phyloP scores from a whole-genome alignment of 176 grass and related monocot genomes.

The Poa annua region DNA sequence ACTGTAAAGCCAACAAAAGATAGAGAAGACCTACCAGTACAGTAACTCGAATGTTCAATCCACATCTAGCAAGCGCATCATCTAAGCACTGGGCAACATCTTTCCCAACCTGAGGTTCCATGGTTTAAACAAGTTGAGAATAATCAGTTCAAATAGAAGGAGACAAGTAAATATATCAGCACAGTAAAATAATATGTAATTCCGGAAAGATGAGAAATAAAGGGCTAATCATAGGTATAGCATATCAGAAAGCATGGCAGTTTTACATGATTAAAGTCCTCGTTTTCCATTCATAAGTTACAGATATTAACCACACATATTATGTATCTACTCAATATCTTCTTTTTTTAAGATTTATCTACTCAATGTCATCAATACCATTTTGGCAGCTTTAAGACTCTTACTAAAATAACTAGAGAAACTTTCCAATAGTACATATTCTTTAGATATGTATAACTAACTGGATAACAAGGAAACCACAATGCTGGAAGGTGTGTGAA shows the following conservation, averaged over 20 bases:
- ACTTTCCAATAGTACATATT: background rate
- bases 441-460: background rate
- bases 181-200: conserved; percentile 13
- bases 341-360: too few species aligned
- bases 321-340: background rate
- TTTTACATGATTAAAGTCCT: background rate
- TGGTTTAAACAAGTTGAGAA: conserved; percentile 23
- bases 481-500: background rate
- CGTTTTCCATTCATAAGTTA: background rate
- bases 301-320: background rate
- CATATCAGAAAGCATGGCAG: background rate
- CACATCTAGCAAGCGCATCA: conserved; percentile 71
- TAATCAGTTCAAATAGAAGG: background rate
- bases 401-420: background rate
- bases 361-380: background rate
- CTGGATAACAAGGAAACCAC: conserved; percentile 14
- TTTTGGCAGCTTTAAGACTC: background rate
- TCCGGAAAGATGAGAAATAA: background rate
- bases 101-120: conserved; percentile 64
- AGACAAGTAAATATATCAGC: conserved; percentile 1
- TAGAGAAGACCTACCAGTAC: conserved; percentile 66
- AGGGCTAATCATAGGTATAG: background rate
- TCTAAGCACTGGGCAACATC: conserved; percentile 84
- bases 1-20: background rate
- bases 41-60: conserved; percentile 67